Conservation (phyloP, 768 basidiomycete species). For the Hericium coralloides region DNA sequence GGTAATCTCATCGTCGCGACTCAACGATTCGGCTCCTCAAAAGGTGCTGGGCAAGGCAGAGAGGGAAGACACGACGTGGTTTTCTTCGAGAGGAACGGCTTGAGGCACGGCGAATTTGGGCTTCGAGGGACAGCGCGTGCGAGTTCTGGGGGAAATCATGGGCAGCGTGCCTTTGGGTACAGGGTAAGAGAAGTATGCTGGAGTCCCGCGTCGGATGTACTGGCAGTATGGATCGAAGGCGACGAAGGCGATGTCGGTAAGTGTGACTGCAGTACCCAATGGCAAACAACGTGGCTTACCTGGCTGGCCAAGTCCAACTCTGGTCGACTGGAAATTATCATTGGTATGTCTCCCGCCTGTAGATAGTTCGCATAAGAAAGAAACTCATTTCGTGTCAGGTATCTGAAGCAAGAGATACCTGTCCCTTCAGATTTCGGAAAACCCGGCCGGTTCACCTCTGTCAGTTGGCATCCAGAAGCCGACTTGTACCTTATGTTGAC, state of each 20-base stretch:
- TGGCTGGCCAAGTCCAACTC: slow-evolving; percentile 60
- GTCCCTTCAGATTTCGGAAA: slow-evolving; percentile 29
- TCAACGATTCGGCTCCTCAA: slow-evolving; percentile 67
- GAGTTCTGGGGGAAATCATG: slow-evolving; percentile 16
- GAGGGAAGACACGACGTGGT: slow-evolving; percentile 76
- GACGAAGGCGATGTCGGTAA: slow-evolving; percentile 62
- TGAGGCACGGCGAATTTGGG: slow-evolving; percentile 84
- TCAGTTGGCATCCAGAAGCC: slow-evolving; percentile 85
- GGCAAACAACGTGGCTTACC: neutral
- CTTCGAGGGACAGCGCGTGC: slow-evolving; percentile 33
- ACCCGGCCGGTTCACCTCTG: slow-evolving; percentile 54
- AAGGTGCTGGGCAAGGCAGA: slow-evolving; percentile 57
- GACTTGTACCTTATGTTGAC: slow-evolving; percentile 56
- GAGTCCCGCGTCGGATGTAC: slow-evolving; percentile 82
- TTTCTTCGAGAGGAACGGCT: slow-evolving; percentile 92
- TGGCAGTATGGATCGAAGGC: slow-evolving; percentile 78
- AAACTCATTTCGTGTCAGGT: slow-evolving; percentile 38
- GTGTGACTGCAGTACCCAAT: slow-evolving; percentile 16
- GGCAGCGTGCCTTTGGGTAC: slow-evolving; percentile 49
- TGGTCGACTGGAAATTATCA: slow-evolving; percentile 96
- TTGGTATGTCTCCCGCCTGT: slow-evolving; percentile 43
- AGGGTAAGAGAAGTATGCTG: slow-evolving; percentile 70
- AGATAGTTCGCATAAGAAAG: neutral
- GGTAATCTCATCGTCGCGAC: slow-evolving; percentile 79
- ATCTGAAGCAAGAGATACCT: slow-evolving; percentile 83